These are phyloP conservation scores for Dianthus caryophyllus DNA, from an alignment of 148 eudicot species.

Conservation along the genomic window DNA sequence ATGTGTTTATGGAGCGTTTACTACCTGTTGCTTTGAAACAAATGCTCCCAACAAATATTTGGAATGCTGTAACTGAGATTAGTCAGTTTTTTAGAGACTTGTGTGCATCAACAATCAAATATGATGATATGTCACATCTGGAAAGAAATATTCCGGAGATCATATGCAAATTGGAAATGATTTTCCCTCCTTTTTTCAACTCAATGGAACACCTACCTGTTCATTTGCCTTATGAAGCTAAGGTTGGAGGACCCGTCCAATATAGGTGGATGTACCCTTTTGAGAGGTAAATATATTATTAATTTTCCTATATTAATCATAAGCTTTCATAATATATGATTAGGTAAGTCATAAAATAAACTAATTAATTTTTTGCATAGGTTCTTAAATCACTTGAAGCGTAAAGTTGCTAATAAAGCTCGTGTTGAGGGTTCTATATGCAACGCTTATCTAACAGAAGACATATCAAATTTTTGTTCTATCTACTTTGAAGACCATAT, in stretches of 20 bases:
- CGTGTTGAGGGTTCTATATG: slow-evolving; percentile 6
- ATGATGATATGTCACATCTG: background rate
- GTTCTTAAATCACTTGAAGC: slow-evolving; percentile 2
- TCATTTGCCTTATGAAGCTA: too few relatives aligned
- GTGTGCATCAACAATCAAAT: background rate
- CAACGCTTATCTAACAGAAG: slow-evolving; percentile 1
- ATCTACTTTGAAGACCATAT: background rate
- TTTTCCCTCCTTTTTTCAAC: slow-evolving; percentile 4
- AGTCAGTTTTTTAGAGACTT: slow-evolving; percentile 5
- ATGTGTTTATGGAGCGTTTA: too few relatives aligned
- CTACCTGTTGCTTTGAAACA: too few relatives aligned
- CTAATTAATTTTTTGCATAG: background rate
- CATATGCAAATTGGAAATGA: background rate
- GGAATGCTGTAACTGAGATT: too few relatives aligned
- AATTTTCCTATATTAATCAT: too few relatives aligned
- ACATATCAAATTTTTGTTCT: background rate
- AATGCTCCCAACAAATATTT: too few relatives aligned
- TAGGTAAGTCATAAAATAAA: background rate
- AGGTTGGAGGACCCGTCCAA: too few relatives aligned
- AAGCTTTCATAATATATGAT: too few relatives aligned
- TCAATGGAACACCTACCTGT: too few relatives aligned
- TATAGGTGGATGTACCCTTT: too few relatives aligned
- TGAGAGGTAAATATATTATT: too few relatives aligned
- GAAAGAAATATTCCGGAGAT: background rate
- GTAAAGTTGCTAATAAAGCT: background rate